Percentiles rank a stretch among this genome's conserved stretches.
Evolutionary conservation across 148 eudicot species (phyloP).

Genomic region (Linanthus parryae): DNA sequence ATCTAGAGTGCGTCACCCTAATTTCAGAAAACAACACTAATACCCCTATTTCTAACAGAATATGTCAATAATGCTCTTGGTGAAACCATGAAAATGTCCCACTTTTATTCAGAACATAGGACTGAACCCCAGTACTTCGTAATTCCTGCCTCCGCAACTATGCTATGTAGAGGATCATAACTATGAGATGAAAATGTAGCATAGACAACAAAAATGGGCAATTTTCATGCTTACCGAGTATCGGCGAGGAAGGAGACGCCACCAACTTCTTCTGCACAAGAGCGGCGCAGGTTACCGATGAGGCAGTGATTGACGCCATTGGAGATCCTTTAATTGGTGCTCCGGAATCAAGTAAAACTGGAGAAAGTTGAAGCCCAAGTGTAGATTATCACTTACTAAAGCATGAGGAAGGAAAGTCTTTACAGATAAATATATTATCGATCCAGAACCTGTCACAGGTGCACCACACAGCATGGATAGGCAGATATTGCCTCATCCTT

Average conservation of each 20-base stretch:
- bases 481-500: constrained; percentile 39
- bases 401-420: not conserved
- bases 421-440: not conserved
- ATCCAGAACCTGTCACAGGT: constrained; percentile 6
- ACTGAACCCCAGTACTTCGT: not conserved
- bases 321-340: not conserved
- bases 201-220: not conserved
- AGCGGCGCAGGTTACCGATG: constrained; percentile 42
- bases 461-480: constrained; percentile 53
- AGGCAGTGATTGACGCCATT: constrained; percentile 77
- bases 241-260: constrained; percentile 38
- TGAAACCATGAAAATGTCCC: not conserved
- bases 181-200: not conserved
- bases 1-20: too few species aligned
- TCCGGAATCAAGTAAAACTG: not conserved
- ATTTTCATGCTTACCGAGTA: constrained; percentile 47
- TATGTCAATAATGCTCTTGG: not conserved
- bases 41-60: too few species aligned
- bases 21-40: too few species aligned
- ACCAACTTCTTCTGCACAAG: constrained; percentile 43
- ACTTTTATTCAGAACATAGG: not conserved
- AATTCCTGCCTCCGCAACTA: not conserved
- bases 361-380: not conserved
- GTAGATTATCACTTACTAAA: not conserved
- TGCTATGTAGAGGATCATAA: not conserved